These are phyloP conservation scores for Hymenoscyphus occultus DNA, from an alignment of 2,329 filamentous ascomycete species.

Conservation along the genomic window DNA sequence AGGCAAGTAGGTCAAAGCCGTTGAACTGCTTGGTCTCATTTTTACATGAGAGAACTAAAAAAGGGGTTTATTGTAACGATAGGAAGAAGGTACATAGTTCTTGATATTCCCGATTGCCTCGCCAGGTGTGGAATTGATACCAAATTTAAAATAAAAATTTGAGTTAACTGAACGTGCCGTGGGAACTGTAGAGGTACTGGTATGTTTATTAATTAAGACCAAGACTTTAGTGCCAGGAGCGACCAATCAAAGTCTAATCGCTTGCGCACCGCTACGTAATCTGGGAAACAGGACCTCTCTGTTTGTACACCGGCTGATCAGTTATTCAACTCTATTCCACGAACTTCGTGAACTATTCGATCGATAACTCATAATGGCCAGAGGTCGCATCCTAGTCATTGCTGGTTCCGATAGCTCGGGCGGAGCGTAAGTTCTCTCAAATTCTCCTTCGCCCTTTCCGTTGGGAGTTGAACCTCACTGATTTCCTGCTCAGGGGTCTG, in stretches of 20 bases:
- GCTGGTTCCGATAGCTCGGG: slow-evolving; percentile 74
- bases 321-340: neutral
- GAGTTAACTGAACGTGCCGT: neutral
- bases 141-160: neutral
- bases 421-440: slow-evolving; percentile 59
- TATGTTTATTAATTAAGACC: neutral
- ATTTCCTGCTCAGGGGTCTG: slow-evolving; percentile 61
- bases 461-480: slow-evolving; percentile 10
- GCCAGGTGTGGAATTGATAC: neutral
- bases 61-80: neutral
- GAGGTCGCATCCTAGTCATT: slow-evolving; percentile 60
- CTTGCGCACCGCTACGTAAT: slow-evolving; percentile 2
- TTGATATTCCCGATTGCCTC: neutral
- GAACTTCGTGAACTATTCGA: neutral
- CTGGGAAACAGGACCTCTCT: neutral
- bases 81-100: neutral
- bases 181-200: neutral
- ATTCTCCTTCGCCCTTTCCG: neutral
- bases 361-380: slow-evolving; percentile 25
- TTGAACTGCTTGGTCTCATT: neutral
- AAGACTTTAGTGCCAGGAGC: neutral
- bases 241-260: neutral
- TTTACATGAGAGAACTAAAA: neutral
- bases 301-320: neutral
- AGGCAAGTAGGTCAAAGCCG: neutral